These are phyloP conservation scores for Abrus pulchellus DNA, from an alignment of 306 rosid species.

Conservation along the genomic window DNA sequence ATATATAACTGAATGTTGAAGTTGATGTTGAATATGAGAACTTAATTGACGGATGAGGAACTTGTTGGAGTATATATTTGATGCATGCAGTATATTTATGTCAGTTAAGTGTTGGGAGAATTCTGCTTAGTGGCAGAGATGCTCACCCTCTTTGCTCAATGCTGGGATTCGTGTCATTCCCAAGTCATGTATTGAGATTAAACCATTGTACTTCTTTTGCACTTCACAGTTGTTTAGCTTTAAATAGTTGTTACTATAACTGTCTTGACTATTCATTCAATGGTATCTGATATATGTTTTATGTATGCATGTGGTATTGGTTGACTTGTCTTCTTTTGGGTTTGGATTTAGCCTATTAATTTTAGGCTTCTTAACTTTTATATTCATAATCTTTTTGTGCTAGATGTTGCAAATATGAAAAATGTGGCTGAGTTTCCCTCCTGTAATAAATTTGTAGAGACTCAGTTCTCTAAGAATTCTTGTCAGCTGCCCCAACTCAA, in stretches of 20 bases:
- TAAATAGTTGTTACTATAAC: background rate
- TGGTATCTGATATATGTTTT: background rate
- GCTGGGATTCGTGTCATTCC: background rate
- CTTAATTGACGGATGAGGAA: background rate
- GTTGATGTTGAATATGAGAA: constrained; percentile 11
- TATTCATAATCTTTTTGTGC: constrained; percentile 42
- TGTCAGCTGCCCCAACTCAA: constrained; percentile 53
- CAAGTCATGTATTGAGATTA: background rate
- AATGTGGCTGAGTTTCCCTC: constrained; percentile 56
- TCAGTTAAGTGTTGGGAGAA: background rate
- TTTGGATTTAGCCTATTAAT: constrained; percentile 3
- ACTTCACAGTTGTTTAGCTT: background rate
- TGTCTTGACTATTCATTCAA: background rate
- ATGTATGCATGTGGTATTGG: background rate
- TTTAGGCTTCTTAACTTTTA: background rate
- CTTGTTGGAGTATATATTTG: constrained; percentile 3
- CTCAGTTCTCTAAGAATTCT: constrained; percentile 57
- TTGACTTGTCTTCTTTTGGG: constrained; percentile 15
- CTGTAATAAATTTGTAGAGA: constrained; percentile 51
- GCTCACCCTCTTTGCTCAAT: background rate
- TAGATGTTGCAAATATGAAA: constrained; percentile 64
- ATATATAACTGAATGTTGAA: constrained; percentile 21
- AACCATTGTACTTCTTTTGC: background rate
- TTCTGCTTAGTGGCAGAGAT: constrained; percentile 25
- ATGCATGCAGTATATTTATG: constrained; percentile 7